phyloP scores from a whole-genome alignment of 768 basidiomycete genomes.

The Lentinula guzmanii region DNA sequence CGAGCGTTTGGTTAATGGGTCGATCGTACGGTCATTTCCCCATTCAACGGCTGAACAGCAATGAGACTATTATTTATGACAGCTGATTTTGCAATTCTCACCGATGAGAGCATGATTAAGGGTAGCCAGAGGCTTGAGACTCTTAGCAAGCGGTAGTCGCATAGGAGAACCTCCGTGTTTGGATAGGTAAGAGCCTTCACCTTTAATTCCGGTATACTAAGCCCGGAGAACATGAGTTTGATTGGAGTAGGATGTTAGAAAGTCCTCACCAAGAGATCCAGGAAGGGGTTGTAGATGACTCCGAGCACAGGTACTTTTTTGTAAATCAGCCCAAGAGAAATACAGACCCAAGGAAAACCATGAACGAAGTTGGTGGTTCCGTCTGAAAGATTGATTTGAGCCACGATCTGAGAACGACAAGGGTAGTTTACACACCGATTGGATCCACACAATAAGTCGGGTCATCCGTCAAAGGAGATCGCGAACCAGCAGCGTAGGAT shows the following conservation, averaged over 20 bases:
- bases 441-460: constrained; percentile 97
- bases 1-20: constrained; percentile 51
- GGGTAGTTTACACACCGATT: constrained; percentile 50
- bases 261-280: constrained; percentile 64
- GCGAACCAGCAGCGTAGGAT: constrained; percentile 73
- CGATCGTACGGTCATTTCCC: constrained; percentile 69
- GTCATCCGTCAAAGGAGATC: constrained; percentile 68
- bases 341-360: constrained; percentile 82
- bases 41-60: constrained; percentile 65
- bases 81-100: constrained; percentile 11
- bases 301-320: constrained; percentile 78
- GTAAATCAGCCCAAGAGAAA: constrained; percentile 88
- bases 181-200: constrained; percentile 75
- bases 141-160: constrained; percentile 58
- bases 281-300: constrained; percentile 91
- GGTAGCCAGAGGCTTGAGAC: constrained; percentile 57
- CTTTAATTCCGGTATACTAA: constrained; percentile 74
- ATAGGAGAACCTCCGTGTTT: constrained; percentile 36
- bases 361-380: constrained; percentile 89
- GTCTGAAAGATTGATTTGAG: constrained; percentile 34
- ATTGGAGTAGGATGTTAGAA: background rate
- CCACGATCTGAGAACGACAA: background rate
- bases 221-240: background rate
- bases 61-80: too few species aligned
- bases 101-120: constrained; percentile 71